Percentiles rank a stretch among this genome's conserved stretches.
Conservation (phyloP, 805 yeast genomes). For the Metschnikowia amazonensis region DNA sequence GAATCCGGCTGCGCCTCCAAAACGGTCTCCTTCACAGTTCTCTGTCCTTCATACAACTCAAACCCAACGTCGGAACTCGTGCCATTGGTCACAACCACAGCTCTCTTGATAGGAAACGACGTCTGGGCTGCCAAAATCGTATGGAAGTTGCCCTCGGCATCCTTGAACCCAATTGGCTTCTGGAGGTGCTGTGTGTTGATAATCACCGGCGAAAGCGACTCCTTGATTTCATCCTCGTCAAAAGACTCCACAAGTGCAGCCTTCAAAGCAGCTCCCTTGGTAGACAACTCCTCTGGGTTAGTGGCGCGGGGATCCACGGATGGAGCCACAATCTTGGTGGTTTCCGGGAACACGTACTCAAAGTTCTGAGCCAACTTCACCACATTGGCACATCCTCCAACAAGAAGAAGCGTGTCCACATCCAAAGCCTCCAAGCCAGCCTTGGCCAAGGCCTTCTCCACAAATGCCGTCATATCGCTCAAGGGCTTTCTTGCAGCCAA, state of each 20-base stretch:
- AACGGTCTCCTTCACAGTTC: constrained; percentile 76
- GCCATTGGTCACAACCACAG: constrained; percentile 60
- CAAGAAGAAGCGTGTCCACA: constrained; percentile 85
- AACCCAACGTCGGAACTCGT: constrained; percentile 56
- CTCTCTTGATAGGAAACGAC: constrained; percentile 83
- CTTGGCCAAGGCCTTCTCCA: constrained; percentile 68
- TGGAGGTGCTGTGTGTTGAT: constrained; percentile 83
- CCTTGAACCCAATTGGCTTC: constrained; percentile 81
- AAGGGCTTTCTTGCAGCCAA: constrained; percentile 77
- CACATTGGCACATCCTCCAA: constrained; percentile 89
- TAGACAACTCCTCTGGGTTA: constrained; percentile 83
- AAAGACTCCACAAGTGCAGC: constrained; percentile 82
- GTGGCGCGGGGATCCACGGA: constrained; percentile 65
- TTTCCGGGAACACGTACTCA: constrained; percentile 73
- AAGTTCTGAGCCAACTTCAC: constrained; percentile 85
- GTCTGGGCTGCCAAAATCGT: constrained; percentile 79
- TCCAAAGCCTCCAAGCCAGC: constrained; percentile 83
- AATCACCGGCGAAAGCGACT: constrained; percentile 78
- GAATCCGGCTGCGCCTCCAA: constrained; percentile 55
- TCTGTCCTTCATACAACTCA: constrained; percentile 80
- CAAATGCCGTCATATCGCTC: constrained; percentile 70
- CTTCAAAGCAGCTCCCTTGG: constrained; percentile 96
- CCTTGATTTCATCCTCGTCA: constrained; percentile 76
- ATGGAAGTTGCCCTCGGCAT: constrained; percentile 65
- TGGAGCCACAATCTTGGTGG: constrained; percentile 73